A percentile compares a stretch with the other conserved stretches of the same genome.
phyloP scores from a whole-genome alignment of 805 yeast genomes.

The Myxozyma nipponensis region DNA sequence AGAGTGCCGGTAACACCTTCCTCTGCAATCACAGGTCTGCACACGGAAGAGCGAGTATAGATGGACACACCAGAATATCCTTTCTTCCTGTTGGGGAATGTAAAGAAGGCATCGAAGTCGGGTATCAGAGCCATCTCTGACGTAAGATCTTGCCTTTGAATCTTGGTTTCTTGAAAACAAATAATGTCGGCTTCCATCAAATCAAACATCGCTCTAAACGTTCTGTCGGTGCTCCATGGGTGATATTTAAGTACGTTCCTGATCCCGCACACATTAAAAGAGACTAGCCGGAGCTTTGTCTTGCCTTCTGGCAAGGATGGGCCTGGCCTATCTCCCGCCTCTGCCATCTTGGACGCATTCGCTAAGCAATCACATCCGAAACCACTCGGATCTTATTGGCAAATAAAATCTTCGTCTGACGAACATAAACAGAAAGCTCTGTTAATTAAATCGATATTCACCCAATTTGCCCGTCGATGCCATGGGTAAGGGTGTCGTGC shows the following conservation, averaged over 20 bases:
- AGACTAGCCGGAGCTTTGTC: constrained; percentile 45
- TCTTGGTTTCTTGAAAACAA: constrained; percentile 83
- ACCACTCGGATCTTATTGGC: too few species aligned
- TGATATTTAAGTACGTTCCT: constrained; percentile 75
- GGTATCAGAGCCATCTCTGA: constrained; percentile 49
- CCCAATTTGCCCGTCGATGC: too few species aligned
- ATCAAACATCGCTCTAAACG: constrained; percentile 46
- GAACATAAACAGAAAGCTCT: too few species aligned
- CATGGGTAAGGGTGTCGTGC: too few species aligned
- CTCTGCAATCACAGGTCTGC: constrained; percentile 53
- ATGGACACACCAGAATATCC: constrained; percentile 94
- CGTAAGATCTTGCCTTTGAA: constrained; percentile 50
- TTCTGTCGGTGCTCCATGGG: constrained; percentile 66
- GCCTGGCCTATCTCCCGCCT: neutral
- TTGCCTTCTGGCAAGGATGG: neutral
- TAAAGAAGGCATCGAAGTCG: constrained; percentile 60
- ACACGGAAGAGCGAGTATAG: constrained; percentile 54
- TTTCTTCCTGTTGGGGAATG: constrained; percentile 62
- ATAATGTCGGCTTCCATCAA: constrained; percentile 66
- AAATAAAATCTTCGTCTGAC: too few species aligned
- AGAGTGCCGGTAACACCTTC: constrained; percentile 84
- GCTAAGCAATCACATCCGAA: too few species aligned
- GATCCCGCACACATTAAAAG: constrained; percentile 83
- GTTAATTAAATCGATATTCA: too few species aligned
- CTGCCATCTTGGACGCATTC: too few species aligned